Evolutionary conservation across 2,329 filamentous ascomycete species (phyloP).

Genomic region (Colletotrichum sp.): DNA sequence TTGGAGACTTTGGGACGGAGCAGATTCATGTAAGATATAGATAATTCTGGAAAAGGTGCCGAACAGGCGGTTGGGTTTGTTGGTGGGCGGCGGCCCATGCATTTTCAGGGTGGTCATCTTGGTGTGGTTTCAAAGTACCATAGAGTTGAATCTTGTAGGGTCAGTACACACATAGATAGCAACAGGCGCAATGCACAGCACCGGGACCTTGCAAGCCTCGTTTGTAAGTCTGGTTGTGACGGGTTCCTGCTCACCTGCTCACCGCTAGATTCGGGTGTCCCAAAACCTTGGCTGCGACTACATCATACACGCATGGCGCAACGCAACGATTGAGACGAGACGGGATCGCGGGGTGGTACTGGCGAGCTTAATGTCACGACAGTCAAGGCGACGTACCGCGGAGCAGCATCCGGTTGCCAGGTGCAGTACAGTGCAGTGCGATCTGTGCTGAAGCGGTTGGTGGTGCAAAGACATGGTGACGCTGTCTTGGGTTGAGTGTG

Average conservation of each 20-base stretch:
- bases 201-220: slow-evolving; percentile 5
- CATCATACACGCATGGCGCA: slow-evolving; percentile 5
- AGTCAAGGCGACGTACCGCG: not conserved
- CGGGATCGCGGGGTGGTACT: not conserved
- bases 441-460: not conserved
- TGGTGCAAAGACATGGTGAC: not conserved
- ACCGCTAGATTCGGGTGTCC: slow-evolving; percentile 7
- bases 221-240: not conserved
- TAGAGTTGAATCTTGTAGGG: not conserved
- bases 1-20: not conserved
- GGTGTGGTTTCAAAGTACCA: not conserved
- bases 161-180: not conserved
- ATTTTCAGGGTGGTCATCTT: not conserved
- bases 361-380: not conserved
- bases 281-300: slow-evolving; percentile 15
- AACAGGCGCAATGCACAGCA: not conserved
- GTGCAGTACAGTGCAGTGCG: not conserved
- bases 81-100: not conserved
- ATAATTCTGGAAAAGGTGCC: not conserved
- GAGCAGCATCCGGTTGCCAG: not conserved
- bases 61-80: not conserved
- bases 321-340: not conserved
- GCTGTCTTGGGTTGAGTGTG: not conserved
- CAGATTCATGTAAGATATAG: slow-evolving; percentile 6
- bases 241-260: not conserved